Evolutionary conservation across 768 basidiomycete species (phyloP).

Genomic region (Lactifluus subvellereus): DNA sequence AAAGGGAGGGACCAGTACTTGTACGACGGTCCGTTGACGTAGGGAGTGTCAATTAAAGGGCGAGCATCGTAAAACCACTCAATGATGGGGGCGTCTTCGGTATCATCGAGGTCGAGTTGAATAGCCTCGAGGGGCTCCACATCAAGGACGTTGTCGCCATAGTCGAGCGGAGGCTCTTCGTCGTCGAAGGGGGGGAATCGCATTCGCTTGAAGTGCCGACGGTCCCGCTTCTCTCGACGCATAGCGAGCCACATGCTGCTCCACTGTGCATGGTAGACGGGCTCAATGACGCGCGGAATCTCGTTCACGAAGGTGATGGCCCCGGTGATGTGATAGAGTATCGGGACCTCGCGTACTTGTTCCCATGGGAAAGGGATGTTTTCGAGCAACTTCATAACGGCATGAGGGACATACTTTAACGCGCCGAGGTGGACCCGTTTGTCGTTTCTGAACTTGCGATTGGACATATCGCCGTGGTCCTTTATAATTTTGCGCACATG

Average conservation of each 20-base stretch:
- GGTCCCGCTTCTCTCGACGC: constrained; percentile 97
- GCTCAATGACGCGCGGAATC: constrained; percentile 93
- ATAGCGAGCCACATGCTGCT: constrained; percentile 99
- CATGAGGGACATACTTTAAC: constrained; percentile 97
- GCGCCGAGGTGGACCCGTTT: constrained; percentile 99
- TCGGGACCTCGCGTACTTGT: constrained; percentile 98
- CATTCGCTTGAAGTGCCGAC: constrained; percentile 99
- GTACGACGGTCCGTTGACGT: constrained; percentile 91
- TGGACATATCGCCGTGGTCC: constrained; percentile 99
- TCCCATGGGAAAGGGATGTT: constrained; percentile 98
- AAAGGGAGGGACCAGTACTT: constrained; percentile 87
- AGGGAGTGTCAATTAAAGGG: constrained; percentile 83
- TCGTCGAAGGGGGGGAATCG: constrained; percentile 99
- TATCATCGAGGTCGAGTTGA: constrained; percentile 88
- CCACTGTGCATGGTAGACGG: constrained; percentile 99
- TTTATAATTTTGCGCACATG: constrained; percentile 99
- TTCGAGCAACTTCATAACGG: constrained; percentile 98
- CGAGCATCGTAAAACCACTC: constrained; percentile 99
- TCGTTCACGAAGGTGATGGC: constrained; percentile 99
- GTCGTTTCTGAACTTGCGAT: constrained; percentile 98
- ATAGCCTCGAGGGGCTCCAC: constrained; percentile 98
- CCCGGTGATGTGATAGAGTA: constrained; percentile 97
- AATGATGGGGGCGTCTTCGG: constrained; percentile 85
- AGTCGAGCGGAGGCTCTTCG: constrained; percentile 97
- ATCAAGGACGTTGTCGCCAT: constrained; percentile 97